Evolutionary conservation across 1,284 basidiomycete genomes (phyloP), one percentile per base, ranked within the genome.

Genomic region (Neolentinus lepideus): DNA sequence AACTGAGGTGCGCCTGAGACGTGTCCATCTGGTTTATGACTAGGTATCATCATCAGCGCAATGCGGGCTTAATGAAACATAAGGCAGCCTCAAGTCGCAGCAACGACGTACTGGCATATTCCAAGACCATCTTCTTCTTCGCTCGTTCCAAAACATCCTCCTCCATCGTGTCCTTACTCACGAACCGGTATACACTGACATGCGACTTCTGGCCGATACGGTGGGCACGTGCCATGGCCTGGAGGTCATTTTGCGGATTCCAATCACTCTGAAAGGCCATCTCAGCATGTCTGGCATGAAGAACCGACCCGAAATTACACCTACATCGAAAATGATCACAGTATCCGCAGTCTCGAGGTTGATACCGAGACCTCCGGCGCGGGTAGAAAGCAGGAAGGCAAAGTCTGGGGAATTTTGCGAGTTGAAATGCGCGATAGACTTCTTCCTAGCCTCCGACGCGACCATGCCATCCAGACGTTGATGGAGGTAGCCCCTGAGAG

Each of bases 1-100:
- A 86, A 62, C 91, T 90, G 61, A 99, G 85, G 73, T 98, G 94
- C 51, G 92, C 92, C 61, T 98, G 97, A 35, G 94, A 95, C 27
- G 97, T 99, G 74, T 99, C 97, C 88, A 99, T 98, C 74, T 99
- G 96, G 73, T 98, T 96, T 78, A 99, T 98, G 75, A 99, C 92
- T 94, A 67, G 35, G 55, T 46, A 59, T 55, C 51, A n/a, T 38
- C 47, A 57, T 56, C 61, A 61, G 56, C 22, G 60, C 61, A 21
- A 25, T 4, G 16, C 16, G 43, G 43, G 10, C n/a, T 19, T 55
- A 59, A 35, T 21, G 38, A 43, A 43, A 21, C 12, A 21, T 52
- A 56, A 54, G 56, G 57, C 56, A 56, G 47, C 56, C 12, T 43
- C 38, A 43, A 31, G 35, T 43, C 19, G 12, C 38, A 43, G 38